A percentile compares a stretch with the other conserved stretches of the same genome.
These are phyloP conservation scores for Ophiostoma himal-ulmi DNA, from an alignment of 2,329 filamentous ascomycete genomes.

Conservation along the genomic window DNA sequence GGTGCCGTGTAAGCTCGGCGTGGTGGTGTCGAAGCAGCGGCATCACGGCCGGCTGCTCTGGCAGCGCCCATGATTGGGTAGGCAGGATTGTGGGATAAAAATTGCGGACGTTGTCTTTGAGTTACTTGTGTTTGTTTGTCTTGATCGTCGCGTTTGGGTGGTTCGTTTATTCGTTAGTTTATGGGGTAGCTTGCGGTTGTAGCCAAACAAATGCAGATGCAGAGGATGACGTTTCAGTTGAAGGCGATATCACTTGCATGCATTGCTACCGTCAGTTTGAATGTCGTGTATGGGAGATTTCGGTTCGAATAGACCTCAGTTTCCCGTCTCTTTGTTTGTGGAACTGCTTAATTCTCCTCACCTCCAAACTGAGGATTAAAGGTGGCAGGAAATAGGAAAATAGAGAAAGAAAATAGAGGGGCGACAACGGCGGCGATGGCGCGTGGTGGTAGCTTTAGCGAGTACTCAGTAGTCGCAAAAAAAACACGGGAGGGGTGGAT, in stretches of 20 bases:
- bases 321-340: background rate
- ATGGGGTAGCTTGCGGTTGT: slow-evolving; percentile 8
- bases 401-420: background rate
- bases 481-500: slow-evolving; percentile 16
- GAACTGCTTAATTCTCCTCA: background rate
- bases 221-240: slow-evolving; percentile 10
- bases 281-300: background rate
- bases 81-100: background rate
- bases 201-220: background rate
- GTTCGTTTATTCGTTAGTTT: background rate
- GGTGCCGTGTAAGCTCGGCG: slow-evolving; percentile 23
- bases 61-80: slow-evolving; percentile 17
- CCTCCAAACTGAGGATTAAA: background rate
- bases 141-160: background rate
- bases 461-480: slow-evolving; percentile 14
- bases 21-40: slow-evolving; percentile 16
- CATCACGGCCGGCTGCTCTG: slow-evolving; percentile 21
- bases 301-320: background rate
- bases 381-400: slow-evolving; percentile 10
- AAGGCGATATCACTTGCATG: slow-evolving; percentile 9
- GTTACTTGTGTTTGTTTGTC: background rate
- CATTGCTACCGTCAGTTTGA: background rate
- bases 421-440: slow-evolving; percentile 11
- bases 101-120: background rate
- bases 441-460: slow-evolving; percentile 15